Evolutionary conservation across 1,284 basidiomycete species (phyloP), one percentile per base, ranked within the genome.

Genomic region (Papiliotrema terrestris): DNA sequence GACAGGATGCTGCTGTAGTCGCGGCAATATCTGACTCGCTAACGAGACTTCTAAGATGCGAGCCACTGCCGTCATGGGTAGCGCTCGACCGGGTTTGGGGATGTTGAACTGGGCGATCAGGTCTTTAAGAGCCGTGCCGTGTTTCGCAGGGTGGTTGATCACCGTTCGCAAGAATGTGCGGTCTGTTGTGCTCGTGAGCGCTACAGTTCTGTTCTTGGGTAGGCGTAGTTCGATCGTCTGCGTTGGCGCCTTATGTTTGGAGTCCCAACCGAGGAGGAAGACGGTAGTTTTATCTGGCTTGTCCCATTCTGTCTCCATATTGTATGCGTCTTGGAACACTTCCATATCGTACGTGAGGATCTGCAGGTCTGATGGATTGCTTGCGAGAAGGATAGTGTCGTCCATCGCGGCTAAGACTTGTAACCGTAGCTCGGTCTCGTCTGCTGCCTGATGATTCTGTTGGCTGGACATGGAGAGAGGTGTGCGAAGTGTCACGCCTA

Each of bases 291-390:
- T 55, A 13, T 50, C 32, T 3, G 44, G 19, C 19, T 39, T 38
- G 25, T 45, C 32, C 53, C 53, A 55, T 2, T 20, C 39, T 8
- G 53, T 55, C 1, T 32, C 15, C 25, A 55, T 55, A 1, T 38
- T 38, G 22, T 55, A 55, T 14, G 23, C 22, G 6, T 4, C 2
- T 26, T 55, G 53, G 25, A 55, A 55, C 2, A 19, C 3, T 41
- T 55, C 53, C 15, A 36, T 44, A 1, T 17, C 17, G 8, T 39
- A 8, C 20, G 35, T 44, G 11, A 44, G 42, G 9, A 5, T 11
- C 11, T 25, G 35, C 17, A 54, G 35, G 4, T 4, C 36, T 2
- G 14, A 11, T 36, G 20, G 38, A n/a, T 3, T 22, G 1, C 14
- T 2, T 4, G 19, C 45, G 1, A 54, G 2, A 13, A 36, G 3